A percentile compares a stretch with the other conserved stretches of the same genome.
Evolutionary conservation across 2,329 filamentous ascomycete genomes (phyloP).

Genomic region (Gremmenia infestans): DNA sequence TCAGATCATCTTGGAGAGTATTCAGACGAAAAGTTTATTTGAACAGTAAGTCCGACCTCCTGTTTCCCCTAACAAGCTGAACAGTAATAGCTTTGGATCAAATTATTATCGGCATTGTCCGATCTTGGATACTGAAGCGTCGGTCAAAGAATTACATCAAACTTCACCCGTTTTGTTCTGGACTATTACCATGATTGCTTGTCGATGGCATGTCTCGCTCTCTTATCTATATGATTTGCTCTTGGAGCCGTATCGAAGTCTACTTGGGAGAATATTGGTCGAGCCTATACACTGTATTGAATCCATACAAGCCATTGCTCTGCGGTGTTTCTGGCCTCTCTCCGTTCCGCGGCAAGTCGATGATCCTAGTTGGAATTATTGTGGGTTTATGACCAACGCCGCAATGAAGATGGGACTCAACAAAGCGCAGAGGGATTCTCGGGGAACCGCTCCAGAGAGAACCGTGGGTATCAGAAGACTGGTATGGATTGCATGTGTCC

Average conservation of each 20-base stretch:
- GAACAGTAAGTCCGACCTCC: background rate
- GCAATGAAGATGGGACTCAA: slow-evolving; percentile 9
- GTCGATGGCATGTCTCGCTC: slow-evolving; percentile 7
- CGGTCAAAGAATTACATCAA: slow-evolving; percentile 2
- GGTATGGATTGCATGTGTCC: slow-evolving; percentile 8
- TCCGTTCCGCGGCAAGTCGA: slow-evolving; percentile 8
- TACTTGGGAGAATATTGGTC: slow-evolving; percentile 7
- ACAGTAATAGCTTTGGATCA: slow-evolving; percentile 2
- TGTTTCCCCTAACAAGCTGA: background rate
- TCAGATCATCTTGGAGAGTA: background rate
- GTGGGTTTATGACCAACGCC: slow-evolving; percentile 12
- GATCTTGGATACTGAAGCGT: slow-evolving; percentile 5
- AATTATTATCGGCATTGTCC: slow-evolving; percentile 12
- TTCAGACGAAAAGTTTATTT: background rate
- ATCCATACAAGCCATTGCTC: slow-evolving; percentile 15
- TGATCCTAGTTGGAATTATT: slow-evolving; percentile 16
- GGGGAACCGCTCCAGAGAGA: background rate
- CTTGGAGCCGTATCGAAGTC: slow-evolving; percentile 3
- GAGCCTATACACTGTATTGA: slow-evolving; percentile 2
- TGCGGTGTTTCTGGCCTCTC: slow-evolving; percentile 27
- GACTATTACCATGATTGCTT: slow-evolving; percentile 14
- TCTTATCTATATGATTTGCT: slow-evolving; percentile 1
- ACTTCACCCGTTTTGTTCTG: slow-evolving; percentile 11
- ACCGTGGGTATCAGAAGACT: background rate
- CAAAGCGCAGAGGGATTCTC: background rate